Percentiles rank a stretch among this genome's conserved stretches.
phyloP scores from a whole-genome alignment of 352 stramenopile species.

The Globisporangium solare region DNA sequence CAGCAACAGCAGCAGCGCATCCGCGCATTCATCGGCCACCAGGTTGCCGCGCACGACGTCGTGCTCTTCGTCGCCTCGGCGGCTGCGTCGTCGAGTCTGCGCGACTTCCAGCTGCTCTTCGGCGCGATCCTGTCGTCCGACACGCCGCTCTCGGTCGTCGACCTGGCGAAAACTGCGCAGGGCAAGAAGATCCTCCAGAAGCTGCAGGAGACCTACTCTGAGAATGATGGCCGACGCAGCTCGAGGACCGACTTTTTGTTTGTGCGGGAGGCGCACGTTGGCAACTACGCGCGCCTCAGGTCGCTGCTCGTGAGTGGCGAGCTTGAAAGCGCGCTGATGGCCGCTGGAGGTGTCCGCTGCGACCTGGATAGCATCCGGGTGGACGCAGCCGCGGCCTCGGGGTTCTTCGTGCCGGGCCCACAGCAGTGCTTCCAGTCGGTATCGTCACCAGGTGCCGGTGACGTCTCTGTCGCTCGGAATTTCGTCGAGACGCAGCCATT shows the following conservation, averaged over 20 bases:
- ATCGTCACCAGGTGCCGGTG: neutral
- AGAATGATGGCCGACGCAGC: neutral
- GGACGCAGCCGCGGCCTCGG: conserved; percentile 16
- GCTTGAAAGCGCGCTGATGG: conserved; percentile 5
- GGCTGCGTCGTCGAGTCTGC: neutral
- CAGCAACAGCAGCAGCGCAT: neutral
- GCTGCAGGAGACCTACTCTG: conserved; percentile 11
- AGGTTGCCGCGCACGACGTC: conserved; percentile 7
- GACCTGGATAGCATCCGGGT: conserved; percentile 22
- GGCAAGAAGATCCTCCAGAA: conserved; percentile 20
- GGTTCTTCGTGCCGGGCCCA: conserved; percentile 27
- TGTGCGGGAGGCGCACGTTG: conserved; percentile 17
- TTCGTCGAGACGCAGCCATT: conserved; percentile 26
- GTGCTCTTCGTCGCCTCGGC: conserved; percentile 10
- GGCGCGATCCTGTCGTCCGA: neutral
- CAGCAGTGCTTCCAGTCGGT: conserved; percentile 21
- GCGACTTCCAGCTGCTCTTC: conserved; percentile 7
- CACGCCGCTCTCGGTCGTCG: conserved; percentile 13
- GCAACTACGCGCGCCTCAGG: conserved; percentile 13
- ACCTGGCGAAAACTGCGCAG: conserved; percentile 22
- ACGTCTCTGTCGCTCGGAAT: too few species aligned
- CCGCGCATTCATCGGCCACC: conserved; percentile 4
- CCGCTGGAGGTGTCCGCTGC: conserved; percentile 4
- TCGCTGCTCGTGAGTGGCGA: conserved; percentile 16
- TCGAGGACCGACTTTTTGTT: conserved; percentile 24